phyloP scores from a whole-genome alignment of 176 grass and related monocot species.

The Pontederia paniculata region DNA sequence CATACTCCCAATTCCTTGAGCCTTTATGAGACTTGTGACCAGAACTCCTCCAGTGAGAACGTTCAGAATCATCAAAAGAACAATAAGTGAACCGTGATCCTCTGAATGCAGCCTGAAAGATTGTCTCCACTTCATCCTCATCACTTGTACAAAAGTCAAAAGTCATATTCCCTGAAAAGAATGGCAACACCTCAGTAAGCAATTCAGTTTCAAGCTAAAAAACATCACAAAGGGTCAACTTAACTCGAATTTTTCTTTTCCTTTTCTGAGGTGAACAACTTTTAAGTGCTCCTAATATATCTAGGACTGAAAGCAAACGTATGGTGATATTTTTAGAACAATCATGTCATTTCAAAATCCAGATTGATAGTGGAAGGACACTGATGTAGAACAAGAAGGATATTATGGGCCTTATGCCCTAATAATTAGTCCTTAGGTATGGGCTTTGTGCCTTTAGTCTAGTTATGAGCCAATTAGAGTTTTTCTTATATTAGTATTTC shows the following conservation, averaged over 20 bases:
- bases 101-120: constrained; percentile 51
- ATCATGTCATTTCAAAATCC: too few relatives aligned
- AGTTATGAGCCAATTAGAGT: too few relatives aligned
- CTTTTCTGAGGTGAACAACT: neutral
- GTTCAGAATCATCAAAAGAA: constrained; percentile 44
- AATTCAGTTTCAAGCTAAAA: neutral
- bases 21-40: constrained; percentile 28
- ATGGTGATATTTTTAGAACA: too few relatives aligned
- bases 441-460: too few relatives aligned
- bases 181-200: neutral
- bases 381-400: too few relatives aligned
- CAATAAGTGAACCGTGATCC: constrained; percentile 47
- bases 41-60: constrained; percentile 28
- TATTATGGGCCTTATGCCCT: too few relatives aligned
- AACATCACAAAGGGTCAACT: neutral
- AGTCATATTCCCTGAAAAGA: constrained; percentile 22
- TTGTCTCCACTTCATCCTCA: constrained; percentile 44
- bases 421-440: too few relatives aligned
- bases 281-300: too few relatives aligned
- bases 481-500: too few relatives aligned
- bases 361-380: too few relatives aligned
- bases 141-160: constrained; percentile 56
- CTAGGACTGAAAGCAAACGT: too few relatives aligned
- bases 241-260: too few relatives aligned
- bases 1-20: constrained; percentile 41